A percentile compares a stretch with the other conserved stretches of the same genome.
phyloP scores from a whole-genome alignment of 176 grass and related monocot species.

The Cymbopogon citratus region DNA sequence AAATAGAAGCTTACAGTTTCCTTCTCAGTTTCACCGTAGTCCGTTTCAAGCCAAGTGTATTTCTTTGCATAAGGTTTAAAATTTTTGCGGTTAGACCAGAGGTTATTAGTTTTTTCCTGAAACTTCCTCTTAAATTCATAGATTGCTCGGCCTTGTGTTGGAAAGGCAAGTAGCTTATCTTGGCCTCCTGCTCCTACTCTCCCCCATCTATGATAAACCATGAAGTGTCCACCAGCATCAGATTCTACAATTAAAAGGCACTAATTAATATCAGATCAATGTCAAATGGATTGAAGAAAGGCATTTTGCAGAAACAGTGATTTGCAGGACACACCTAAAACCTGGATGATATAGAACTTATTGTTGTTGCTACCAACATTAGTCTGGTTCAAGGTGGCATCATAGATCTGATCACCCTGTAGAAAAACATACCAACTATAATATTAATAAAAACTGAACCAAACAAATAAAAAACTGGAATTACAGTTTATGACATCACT shows the following conservation, averaged over 20 bases:
- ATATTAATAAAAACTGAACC: background rate
- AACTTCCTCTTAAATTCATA: slow-evolving; percentile 76
- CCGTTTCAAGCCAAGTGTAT: slow-evolving; percentile 94
- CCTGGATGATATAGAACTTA: slow-evolving; percentile 91
- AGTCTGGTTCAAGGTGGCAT: slow-evolving; percentile 90
- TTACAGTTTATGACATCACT: background rate
- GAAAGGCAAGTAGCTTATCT: slow-evolving; percentile 66
- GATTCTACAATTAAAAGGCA: slow-evolving; percentile 53
- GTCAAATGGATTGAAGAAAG: background rate
- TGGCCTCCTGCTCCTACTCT: slow-evolving; percentile 76
- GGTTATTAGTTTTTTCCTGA: slow-evolving; percentile 69
- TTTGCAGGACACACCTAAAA: slow-evolving; percentile 65
- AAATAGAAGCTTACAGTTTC: slow-evolving; percentile 53
- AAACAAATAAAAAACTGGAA: background rate
- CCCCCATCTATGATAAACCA: slow-evolving; percentile 95
- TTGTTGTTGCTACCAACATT: slow-evolving; percentile 85
- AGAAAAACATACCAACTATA: slow-evolving; percentile 2
- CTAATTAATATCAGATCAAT: background rate
- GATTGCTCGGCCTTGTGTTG: slow-evolving; percentile 38
- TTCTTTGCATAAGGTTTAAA: slow-evolving; percentile 45
- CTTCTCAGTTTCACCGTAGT: slow-evolving; percentile 65
- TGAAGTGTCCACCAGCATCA: slow-evolving; percentile 63
- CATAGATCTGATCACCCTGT: slow-evolving; percentile 87
- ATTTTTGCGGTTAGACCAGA: slow-evolving; percentile 55
- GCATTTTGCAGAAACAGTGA: background rate